phyloP scores from a whole-genome alignment of 257 asterid genomes.

The Solanum pennellii region DNA sequence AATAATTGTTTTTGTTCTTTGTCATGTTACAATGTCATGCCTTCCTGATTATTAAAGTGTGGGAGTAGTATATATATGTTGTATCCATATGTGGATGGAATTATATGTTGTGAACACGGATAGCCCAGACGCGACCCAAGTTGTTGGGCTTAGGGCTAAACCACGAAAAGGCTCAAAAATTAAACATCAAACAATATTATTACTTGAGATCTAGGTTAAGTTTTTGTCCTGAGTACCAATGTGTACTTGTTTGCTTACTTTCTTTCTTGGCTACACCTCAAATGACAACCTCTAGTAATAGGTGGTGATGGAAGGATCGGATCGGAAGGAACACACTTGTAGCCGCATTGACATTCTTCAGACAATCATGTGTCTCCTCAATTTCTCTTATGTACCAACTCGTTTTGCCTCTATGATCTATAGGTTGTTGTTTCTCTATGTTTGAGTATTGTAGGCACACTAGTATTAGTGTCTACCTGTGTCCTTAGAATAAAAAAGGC shows the following conservation, averaged over 20 bases:
- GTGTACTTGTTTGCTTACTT: no score
- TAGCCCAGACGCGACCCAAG: background rate
- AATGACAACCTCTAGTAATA: no score
- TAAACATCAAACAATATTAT: background rate
- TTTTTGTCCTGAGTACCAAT: no score
- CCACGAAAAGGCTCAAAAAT: background rate
- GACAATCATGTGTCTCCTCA: no score
- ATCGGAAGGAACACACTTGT: background rate
- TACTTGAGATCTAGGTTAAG: background rate
- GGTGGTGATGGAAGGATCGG: background rate
- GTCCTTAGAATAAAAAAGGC: no score
- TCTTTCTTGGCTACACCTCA: no score
- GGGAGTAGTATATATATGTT: background rate
- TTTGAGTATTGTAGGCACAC: no score
- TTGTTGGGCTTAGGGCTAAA: background rate
- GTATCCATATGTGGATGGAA: background rate
- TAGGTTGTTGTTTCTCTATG: no score
- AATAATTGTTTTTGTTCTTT: background rate
- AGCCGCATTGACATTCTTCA: no score
- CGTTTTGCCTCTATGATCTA: no score
- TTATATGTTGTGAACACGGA: background rate
- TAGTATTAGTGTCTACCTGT: no score
- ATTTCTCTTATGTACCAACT: background rate
- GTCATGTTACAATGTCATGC: background rate
- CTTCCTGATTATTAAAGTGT: background rate